Evolutionary conservation across 495 filamentous ascomycete species (phyloP), one percentile per base, ranked within the genome.

Genomic region (Aspergillus diversus): DNA sequence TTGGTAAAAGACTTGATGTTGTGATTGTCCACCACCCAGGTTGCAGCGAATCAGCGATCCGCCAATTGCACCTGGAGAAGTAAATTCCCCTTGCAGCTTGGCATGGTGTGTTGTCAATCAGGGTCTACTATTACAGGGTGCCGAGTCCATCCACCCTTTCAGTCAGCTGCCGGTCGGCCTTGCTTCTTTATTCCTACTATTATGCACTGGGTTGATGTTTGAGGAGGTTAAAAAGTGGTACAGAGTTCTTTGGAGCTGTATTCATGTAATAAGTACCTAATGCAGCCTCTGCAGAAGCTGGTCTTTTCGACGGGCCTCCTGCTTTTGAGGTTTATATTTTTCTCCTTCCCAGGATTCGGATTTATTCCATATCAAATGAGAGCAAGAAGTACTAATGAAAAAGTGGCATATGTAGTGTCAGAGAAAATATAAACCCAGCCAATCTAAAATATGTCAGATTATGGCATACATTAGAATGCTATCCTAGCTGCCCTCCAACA

Each of bases 61-160:
- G 21, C 21, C 21, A 27, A 27, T 27, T 27, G 21, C 21, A 27
- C 21, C 21, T 2, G 2, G 21, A 27, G 21, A 27, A 27, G 21
- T 27, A 27, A 27, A 27, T 27, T 27, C n/a, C 39, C 49, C 37
- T 54, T 49, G 52, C 32, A 31, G 50, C 58, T 60, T 54, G 35
- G 49, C 58, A 7, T 48, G 34, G 34, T 43, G 35, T 37, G 49
- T 54, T 60, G 57, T 60, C 57, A 60, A n/a, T 43, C 39, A 43
- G 39, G 39, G 39, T 43, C 39, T 43, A 11, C 7, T 15, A 43
- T 8, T 15, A 6, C 11, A 43, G 39, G 3, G 11, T 13, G 11
- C 11, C 12, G 11, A 43, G 39, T 15, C 11, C 11, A 43, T 15
- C 39, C 39, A 15, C 4, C 4, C 39, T 43, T 43, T 43, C n/a